Conservation (phyloP, 1,284 basidiomycete genomes). For the Trichosporon inkin region DNA sequence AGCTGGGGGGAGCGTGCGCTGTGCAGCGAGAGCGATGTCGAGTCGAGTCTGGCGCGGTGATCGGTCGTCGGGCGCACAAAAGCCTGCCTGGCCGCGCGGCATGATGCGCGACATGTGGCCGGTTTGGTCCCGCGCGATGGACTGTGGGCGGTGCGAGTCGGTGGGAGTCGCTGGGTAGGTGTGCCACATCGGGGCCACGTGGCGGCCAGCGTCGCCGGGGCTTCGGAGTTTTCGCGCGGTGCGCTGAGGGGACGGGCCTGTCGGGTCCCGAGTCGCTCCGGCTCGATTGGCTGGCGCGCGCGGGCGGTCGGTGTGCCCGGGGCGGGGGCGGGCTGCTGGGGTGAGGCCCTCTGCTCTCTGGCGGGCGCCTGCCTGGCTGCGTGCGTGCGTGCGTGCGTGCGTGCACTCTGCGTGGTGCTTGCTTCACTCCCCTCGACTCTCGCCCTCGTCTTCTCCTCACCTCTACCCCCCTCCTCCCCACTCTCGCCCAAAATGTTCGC, state of each 20-base stretch:
- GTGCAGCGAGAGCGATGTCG: constrained; percentile 2
- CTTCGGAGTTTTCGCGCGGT: not conserved
- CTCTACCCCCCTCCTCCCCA: constrained; percentile 17
- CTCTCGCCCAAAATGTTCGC: constrained; percentile 48
- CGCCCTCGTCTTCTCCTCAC: constrained; percentile 11
- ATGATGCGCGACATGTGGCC: not conserved
- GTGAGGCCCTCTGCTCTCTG: no score
- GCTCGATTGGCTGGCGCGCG: constrained; percentile 1
- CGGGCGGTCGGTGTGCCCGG: not conserved
- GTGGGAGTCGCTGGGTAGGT: no score
- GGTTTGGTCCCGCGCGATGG: not conserved
- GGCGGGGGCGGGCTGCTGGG: not conserved
- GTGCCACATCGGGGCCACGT: not conserved
- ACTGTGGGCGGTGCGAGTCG: not conserved
- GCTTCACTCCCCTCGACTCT: constrained; percentile 21
- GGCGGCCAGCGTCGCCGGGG: not conserved
- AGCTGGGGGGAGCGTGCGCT: not conserved
- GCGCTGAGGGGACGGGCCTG: not conserved
- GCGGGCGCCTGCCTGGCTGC: not conserved
- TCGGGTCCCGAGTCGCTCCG: constrained; percentile 11
- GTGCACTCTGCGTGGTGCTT: not conserved
- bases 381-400: not conserved
- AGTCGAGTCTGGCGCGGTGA: not conserved
- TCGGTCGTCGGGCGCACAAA: not conserved
- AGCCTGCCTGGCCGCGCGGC: not conserved